Evolutionary conservation across 768 basidiomycete genomes (phyloP), one percentile per base, ranked within the genome.

Genomic region (Gloeopeniophorella convolvens): DNA sequence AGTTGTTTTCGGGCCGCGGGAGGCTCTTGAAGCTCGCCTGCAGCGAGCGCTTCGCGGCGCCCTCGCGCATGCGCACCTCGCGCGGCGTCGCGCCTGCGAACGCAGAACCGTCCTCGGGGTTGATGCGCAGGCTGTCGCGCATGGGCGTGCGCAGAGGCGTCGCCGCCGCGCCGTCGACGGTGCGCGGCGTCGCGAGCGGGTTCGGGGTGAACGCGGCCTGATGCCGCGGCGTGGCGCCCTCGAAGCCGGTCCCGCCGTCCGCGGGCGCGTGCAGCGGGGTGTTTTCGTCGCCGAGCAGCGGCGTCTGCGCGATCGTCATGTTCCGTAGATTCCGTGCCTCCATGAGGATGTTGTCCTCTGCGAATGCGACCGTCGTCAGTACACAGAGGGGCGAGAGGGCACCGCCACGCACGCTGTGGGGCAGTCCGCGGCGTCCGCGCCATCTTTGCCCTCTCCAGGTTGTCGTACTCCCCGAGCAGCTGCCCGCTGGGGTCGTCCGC

Each of bases 241-340:
- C 93, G 63, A 91, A 99, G 2, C 96, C 96, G 6, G 92, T 91
- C 11, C 90, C 89, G 12, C 82, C 85, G n/a, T 73, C 78, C 18
- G 81, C 72, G 2, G 74, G 73, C 6, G 71, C 67, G 63, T 94
- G 95, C 41, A 98, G 66, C 11, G 94, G 96, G 0, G 96, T 98
- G 66, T 99, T 99, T 68, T 98, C 95, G 42, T 98, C 91, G 3
- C 96, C 96, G 11, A 98, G 77, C 2, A 99, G 73, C 13, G 96
- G 96, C 0, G 96, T 99, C 68, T 98, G 94, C 3, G 79, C 77
- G 35, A 85, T 83, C 10, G 82, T 83, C 91, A 99, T 89, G 60
- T 92, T 95, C 18, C 95, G 86, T 20, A 98, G 69, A 68, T 98
- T 98, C 28, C 94, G 80, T 8, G 95, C 96, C 66, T 99, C 96